Evolutionary conservation across 2,329 filamentous ascomycete species (phyloP).

Genomic region (Saccharata proteae): DNA sequence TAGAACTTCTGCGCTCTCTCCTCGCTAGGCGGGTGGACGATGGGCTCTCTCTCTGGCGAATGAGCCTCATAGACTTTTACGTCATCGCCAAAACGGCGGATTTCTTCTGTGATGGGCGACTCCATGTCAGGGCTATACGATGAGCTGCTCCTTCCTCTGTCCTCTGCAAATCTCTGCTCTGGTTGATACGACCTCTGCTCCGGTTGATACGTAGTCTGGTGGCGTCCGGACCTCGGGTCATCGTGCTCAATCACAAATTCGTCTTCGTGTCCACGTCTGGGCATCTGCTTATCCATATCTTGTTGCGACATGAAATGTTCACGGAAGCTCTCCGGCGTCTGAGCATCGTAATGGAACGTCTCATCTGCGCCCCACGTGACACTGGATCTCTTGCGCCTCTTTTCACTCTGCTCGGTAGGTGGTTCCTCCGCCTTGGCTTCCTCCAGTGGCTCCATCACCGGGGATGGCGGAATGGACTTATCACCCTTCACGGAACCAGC

Average conservation of each 20-base stretch:
- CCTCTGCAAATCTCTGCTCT: too few species aligned
- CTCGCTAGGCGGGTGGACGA: conserved; percentile 10
- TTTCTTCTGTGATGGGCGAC: conserved; percentile 12
- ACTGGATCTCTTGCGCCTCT: conserved; percentile 16
- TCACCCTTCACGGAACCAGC: conserved; percentile 23
- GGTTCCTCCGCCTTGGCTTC: conserved; percentile 13
- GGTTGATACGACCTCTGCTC: too few species aligned
- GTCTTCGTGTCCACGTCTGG: conserved; percentile 13
- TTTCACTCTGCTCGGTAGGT: conserved; percentile 14
- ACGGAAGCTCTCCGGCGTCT: conserved; percentile 30
- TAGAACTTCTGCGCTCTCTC: conserved; percentile 14
- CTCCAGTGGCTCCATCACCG: conserved; percentile 11
- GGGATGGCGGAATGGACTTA: conserved; percentile 23
- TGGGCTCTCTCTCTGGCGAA: conserved; percentile 12
- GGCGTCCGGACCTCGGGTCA: conserved; percentile 17
- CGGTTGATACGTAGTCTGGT: conserved; percentile 20
- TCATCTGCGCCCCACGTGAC: conserved; percentile 38
- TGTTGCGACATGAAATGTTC: conserved; percentile 23
- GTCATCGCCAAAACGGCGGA: conserved; percentile 15
- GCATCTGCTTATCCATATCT: conserved; percentile 8
- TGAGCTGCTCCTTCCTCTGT: too few species aligned
- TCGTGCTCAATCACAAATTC: conserved; percentile 29
- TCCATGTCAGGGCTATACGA: conserved; percentile 2
- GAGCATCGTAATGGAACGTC: conserved; percentile 34
- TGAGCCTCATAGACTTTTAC: conserved; percentile 10